phyloP scores from a whole-genome alignment of 768 basidiomycete genomes.

The Pleurotus tuber-regium region DNA sequence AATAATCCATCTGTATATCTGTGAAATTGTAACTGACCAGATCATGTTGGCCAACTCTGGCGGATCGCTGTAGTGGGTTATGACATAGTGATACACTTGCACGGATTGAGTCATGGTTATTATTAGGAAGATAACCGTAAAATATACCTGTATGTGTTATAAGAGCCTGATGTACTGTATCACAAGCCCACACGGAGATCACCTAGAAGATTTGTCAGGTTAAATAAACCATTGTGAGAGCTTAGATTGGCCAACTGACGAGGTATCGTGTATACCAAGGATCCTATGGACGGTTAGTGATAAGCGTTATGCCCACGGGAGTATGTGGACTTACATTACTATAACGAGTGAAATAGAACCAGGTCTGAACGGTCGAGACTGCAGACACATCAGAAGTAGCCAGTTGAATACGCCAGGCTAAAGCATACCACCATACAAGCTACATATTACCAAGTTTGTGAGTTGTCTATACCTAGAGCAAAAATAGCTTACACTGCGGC shows the following conservation, averaged over 20 bases:
- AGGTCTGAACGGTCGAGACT: slow-evolving; percentile 58
- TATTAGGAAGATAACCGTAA: not conserved
- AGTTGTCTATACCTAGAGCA: too few species aligned
- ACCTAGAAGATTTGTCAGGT: slow-evolving; percentile 36
- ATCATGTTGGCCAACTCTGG: slow-evolving; percentile 30
- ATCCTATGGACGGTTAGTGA: slow-evolving; percentile 27
- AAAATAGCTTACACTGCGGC: slow-evolving; percentile 42
- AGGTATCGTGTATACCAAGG: slow-evolving; percentile 51
- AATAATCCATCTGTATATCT: not conserved
- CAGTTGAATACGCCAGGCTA: too few species aligned
- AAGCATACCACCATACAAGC: slow-evolving; percentile 49
- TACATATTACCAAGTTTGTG: too few species aligned
- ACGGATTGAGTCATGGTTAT: not conserved
- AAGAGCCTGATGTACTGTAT: slow-evolving; percentile 51
- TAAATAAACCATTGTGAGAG: not conserved
- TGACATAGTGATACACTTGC: slow-evolving; percentile 46
- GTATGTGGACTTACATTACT: slow-evolving; percentile 25
- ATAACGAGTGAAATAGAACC: slow-evolving; percentile 53
- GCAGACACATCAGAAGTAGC: too few species aligned
- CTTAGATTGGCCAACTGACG: slow-evolving; percentile 25
- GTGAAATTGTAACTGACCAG: slow-evolving; percentile 25
- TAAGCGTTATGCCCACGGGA: too few species aligned
- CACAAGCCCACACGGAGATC: slow-evolving; percentile 42
- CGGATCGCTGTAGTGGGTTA: slow-evolving; percentile 36
- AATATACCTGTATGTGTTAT: slow-evolving; percentile 48